Evolutionary conservation across 2,329 filamentous ascomycete species (phyloP).

Genomic region (Trichoderma brevicompactum): DNA sequence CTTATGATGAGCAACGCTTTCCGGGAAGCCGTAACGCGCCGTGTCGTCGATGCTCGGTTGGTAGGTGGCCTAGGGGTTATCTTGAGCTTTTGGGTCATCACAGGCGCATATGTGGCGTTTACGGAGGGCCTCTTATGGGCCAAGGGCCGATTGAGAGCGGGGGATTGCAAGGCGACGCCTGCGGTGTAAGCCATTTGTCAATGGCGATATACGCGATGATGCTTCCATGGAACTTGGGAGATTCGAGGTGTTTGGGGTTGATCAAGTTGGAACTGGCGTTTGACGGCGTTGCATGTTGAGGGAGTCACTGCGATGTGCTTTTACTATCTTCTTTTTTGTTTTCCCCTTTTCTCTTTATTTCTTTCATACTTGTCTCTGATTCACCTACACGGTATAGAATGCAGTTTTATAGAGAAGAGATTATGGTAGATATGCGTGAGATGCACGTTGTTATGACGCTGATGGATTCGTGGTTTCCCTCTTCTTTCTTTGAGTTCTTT

Average conservation of each 20-base stretch:
- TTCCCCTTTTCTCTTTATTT: not conserved
- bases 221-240: not conserved
- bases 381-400: not conserved
- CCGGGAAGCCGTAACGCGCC: conserved; percentile 42
- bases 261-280: not conserved
- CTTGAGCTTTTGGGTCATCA: conserved; percentile 53
- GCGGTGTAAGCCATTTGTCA: not conserved
- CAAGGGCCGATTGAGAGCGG: conserved; percentile 41
- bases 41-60: conserved; percentile 51
- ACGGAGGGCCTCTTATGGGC: conserved; percentile 51
- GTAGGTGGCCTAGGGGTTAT: conserved; percentile 53
- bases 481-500: not conserved
- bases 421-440: not conserved
- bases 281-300: not conserved
- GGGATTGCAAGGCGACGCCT: conserved; percentile 34
- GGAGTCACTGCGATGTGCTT: not conserved
- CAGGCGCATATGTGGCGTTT: conserved; percentile 55
- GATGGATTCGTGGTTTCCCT: not conserved
- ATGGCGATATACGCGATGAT: not conserved
- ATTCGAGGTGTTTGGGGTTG: not conserved
- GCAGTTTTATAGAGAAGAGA: not conserved
- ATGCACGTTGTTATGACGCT: not conserved
- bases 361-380: not conserved
- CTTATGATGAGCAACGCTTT: conserved; percentile 48
- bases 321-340: too few relatives aligned